These are phyloP conservation scores for Vanrija humicola DNA, from an alignment of 1,284 basidiomycete genomes.

Conservation along the genomic window DNA sequence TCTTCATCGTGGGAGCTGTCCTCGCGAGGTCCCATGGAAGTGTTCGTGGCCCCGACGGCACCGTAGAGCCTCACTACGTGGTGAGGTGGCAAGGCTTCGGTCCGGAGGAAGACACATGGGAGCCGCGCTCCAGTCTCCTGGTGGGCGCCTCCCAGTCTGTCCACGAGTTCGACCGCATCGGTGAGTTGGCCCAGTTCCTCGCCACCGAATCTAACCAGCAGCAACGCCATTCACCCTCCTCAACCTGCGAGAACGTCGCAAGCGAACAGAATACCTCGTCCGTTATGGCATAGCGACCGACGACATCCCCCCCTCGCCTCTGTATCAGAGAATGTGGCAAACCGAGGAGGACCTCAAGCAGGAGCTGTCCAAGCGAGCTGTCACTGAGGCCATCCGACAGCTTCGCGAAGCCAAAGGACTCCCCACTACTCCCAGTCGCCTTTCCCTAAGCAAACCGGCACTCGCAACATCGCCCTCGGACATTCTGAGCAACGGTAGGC, in stretches of 20 bases:
- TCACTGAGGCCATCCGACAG: background rate
- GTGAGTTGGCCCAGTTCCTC: slow-evolving; percentile 13
- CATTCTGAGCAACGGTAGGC: too few relatives aligned
- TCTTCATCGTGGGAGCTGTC: slow-evolving; percentile 20
- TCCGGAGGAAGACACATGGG: slow-evolving; percentile 61
- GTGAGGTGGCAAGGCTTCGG: slow-evolving; percentile 63
- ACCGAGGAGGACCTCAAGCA: slow-evolving; percentile 14
- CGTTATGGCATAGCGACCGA: slow-evolving; percentile 12
- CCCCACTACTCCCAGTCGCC: too few relatives aligned
- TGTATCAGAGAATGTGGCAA: slow-evolving; percentile 22
- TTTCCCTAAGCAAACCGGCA: too few relatives aligned
- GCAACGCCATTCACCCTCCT: slow-evolving; percentile 27
- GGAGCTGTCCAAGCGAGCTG: background rate
- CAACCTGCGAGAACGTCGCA: background rate
- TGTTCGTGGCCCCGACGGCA: slow-evolving; percentile 4
- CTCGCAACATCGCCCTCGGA: too few relatives aligned
- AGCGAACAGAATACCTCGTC: slow-evolving; percentile 16
- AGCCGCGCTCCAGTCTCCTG: slow-evolving; percentile 53
- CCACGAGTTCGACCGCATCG: slow-evolving; percentile 41
- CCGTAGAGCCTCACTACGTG: slow-evolving; percentile 49
- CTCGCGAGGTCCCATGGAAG: slow-evolving; percentile 25
- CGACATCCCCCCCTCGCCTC: slow-evolving; percentile 14
- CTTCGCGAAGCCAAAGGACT: background rate
- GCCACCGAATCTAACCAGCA: background rate
- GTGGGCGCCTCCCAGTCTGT: slow-evolving; percentile 53